Evolutionary conservation across 2,329 filamentous ascomycete species (phyloP).

Genomic region (Teratosphaeria gauchensis): DNA sequence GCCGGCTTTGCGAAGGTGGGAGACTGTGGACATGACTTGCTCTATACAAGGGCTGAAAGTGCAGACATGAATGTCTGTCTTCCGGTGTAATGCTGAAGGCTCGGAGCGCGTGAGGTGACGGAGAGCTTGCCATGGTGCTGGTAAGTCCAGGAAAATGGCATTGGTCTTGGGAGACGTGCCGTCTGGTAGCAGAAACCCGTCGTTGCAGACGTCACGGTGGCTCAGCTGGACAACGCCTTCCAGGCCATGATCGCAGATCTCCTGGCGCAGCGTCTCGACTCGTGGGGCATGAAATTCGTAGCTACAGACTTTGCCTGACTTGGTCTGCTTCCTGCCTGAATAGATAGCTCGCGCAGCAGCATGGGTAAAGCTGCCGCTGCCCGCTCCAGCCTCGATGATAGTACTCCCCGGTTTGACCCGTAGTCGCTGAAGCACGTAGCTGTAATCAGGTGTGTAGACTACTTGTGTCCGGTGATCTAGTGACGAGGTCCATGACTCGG

Average conservation of each 20-base stretch:
- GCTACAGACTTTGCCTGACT: slow-evolving; percentile 62
- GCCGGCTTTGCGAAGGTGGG: slow-evolving; percentile 65
- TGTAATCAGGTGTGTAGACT: slow-evolving; percentile 79
- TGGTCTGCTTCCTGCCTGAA: slow-evolving; percentile 48
- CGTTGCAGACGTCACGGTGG: slow-evolving; percentile 68
- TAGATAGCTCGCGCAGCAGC: slow-evolving; percentile 68
- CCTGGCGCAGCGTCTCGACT: slow-evolving; percentile 57
- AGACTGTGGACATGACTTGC: slow-evolving; percentile 80
- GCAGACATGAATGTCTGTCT: slow-evolving; percentile 68
- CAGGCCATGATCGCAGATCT: slow-evolving; percentile 60
- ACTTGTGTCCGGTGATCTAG: slow-evolving; percentile 76
- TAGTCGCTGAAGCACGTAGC: slow-evolving; percentile 70
- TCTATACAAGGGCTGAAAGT: slow-evolving; percentile 97
- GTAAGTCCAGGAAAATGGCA: slow-evolving; percentile 69
- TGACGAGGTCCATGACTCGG: slow-evolving; percentile 72
- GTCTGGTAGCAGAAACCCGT: slow-evolving; percentile 54
- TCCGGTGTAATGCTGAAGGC: slow-evolving; percentile 53
- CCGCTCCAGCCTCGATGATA: slow-evolving; percentile 72
- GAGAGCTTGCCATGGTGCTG: slow-evolving; percentile 71
- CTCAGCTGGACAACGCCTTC: slow-evolving; percentile 59
- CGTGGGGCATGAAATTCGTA: slow-evolving; percentile 73
- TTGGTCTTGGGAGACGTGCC: slow-evolving; percentile 47
- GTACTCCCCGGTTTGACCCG: slow-evolving; percentile 61
- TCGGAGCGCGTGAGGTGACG: slow-evolving; percentile 56
- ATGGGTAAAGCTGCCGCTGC: slow-evolving; percentile 77